Percentiles rank a stretch among this genome's conserved stretches.
Evolutionary conservation across 148 eudicot genomes (phyloP).

Genomic region (Arctostaphylos glauca): DNA sequence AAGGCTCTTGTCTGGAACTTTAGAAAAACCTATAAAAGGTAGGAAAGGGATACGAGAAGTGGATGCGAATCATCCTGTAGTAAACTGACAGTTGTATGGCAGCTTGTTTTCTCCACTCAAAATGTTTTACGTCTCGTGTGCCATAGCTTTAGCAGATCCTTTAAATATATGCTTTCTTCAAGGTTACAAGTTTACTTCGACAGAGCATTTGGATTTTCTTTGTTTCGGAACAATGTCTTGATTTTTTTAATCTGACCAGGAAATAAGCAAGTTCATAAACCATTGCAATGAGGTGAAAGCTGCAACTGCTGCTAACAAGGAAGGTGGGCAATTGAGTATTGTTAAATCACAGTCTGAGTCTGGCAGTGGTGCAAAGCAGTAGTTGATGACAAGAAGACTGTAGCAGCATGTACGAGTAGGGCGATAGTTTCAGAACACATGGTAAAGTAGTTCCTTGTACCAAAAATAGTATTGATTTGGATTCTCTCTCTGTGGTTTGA

Average conservation of each 20-base stretch:
- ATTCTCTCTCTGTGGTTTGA: no score
- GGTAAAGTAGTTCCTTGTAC: not conserved
- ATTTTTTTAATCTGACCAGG: conserved; percentile 37
- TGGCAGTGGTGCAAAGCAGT: conserved; percentile 30
- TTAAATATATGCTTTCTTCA: not conserved
- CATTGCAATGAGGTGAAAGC: conserved; percentile 79
- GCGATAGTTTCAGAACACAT: not conserved
- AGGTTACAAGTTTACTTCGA: not conserved
- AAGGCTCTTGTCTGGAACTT: no score
- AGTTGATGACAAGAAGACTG: conserved; percentile 14
- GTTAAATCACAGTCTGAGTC: conserved; percentile 48
- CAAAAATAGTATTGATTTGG: not conserved
- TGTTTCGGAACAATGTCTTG: not conserved
- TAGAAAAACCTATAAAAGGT: no score
- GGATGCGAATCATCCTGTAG: not conserved
- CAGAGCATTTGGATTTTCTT: not conserved
- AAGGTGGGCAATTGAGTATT: conserved; percentile 79
- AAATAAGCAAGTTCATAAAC: conserved; percentile 80
- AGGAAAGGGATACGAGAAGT: no score
- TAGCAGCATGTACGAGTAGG: not conserved
- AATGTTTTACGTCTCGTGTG: not conserved
- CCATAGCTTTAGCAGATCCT: not conserved
- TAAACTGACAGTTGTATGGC: not conserved
- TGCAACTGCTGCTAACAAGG: conserved; percentile 76
- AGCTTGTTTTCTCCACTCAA: conserved; percentile 5